Evolutionary conservation across 306 rosid genomes (phyloP), one percentile per base, ranked within the genome.

Genomic region (Quercus engelmannii): DNA sequence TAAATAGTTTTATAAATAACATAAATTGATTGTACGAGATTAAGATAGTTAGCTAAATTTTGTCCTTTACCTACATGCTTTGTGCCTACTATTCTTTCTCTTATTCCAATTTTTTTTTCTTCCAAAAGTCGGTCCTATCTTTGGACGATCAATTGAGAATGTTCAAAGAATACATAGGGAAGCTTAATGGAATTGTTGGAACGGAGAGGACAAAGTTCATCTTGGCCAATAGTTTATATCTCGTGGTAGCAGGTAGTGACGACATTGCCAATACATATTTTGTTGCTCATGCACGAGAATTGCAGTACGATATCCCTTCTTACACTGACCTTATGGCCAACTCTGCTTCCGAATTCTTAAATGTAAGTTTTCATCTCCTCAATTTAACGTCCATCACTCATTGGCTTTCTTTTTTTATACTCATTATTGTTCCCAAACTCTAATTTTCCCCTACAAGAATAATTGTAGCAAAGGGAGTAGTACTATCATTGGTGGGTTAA

Each of bases 191-290:
- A 5, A 76, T 68, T 19, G 92, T 87, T 18, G 97, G 97, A 72
- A 81, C 82, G 74, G 69, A 83, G 0, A 85, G 83, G 81, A 69
- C 91, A 52, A 75, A 90, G 1, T 85, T 71, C 86, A 92, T 92
- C 71, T 4, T 92, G 21, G 80, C 78, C 51, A 92, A 92, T 58
- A 62, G 80, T 70, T n/a, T 92, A 0, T 71, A 30, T 85, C 46
- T 92, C 5, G 89, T 92, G 67, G 97, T 92, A 35, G 88, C 90
- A 2, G 97, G 97, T 75, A 92, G 97, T 46, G 91, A 92, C 19
- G 97, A 92, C 78, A 86, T 92, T 52, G 92, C 91, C 83, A 92
- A 90, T 82, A 92, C 97, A 3, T 92, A 92, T 51, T 92, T 90
- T 52, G 15, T 79, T 13, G 20, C 71, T 77, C 86, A 82, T 21